A percentile compares a stretch with the other conserved stretches of the same genome.
Evolutionary conservation across 768 basidiomycete genomes (phyloP).

Genomic region (Naematelia encephala): DNA sequence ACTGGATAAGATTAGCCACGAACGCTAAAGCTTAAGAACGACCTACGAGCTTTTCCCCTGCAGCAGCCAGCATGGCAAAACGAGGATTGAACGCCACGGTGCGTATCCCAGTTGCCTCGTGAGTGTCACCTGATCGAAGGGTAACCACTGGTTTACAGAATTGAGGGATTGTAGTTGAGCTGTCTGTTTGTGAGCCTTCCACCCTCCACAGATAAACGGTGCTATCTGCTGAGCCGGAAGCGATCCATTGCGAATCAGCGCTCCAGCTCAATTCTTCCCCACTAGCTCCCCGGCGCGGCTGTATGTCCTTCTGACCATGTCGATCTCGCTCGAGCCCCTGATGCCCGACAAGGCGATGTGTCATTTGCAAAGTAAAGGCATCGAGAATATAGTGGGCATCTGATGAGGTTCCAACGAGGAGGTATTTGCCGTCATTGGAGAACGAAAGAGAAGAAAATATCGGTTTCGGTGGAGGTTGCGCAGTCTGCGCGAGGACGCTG

Average conservation of each 20-base stretch:
- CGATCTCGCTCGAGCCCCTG: constrained; percentile 72
- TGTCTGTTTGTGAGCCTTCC: constrained; percentile 53
- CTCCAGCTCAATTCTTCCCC: constrained; percentile 95
- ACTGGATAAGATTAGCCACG: constrained; percentile 51
- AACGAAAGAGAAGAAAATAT: constrained; percentile 88
- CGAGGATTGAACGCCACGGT: constrained; percentile 89
- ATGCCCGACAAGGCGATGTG: constrained; percentile 83
- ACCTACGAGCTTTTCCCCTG: constrained; percentile 64
- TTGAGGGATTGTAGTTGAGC: constrained; percentile 55
- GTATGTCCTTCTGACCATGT: constrained; percentile 55
- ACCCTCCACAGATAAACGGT: constrained; percentile 84
- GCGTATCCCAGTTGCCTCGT: constrained; percentile 60
- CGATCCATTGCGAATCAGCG: constrained; percentile 84
- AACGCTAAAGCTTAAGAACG: constrained; percentile 6
- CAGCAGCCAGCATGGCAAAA: constrained; percentile 68
- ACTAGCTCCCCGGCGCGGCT: constrained; percentile 70
- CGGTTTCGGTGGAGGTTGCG: constrained; percentile 81
- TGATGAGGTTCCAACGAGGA: constrained; percentile 88
- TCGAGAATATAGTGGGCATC: constrained; percentile 91
- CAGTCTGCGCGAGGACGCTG: constrained; percentile 66
- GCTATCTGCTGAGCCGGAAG: constrained; percentile 73
- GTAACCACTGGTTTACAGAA: background rate
- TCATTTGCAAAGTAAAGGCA: constrained; percentile 75
- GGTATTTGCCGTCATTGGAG: constrained; percentile 81
- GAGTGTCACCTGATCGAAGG: constrained; percentile 5